Evolutionary conservation across 1,284 basidiomycete genomes (phyloP), one percentile per base, ranked within the genome.

Genomic region (Melanopsichium pennsylvanicum): DNA sequence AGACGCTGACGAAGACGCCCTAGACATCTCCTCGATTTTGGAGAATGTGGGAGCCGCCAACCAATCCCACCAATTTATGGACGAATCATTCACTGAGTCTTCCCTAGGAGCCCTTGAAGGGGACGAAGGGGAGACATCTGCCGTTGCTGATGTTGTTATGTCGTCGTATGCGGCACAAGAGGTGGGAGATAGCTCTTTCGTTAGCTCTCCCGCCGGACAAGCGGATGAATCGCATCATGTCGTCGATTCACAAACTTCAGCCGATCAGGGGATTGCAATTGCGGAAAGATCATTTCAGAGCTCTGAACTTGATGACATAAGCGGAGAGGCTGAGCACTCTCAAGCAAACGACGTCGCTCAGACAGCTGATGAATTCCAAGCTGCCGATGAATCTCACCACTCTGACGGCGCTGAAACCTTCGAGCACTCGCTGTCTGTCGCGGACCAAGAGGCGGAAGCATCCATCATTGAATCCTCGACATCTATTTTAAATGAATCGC

Each of bases 201-300:
- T 13, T 6, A 34, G 8, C 32, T 34, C 32, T 34, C 32, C 6
- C 11, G 6, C 32, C n/a, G 32, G 27, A 47, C 21, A 13, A 21
- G 52, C 39, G 32, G 44, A 56, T 25, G 40, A 43, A 10, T 43
- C 54, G 8, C 34, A 25, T 8, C 29, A 44, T 7, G 6, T 34
- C 6, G 32, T 25, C 25, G 32, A 3, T 10, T 38, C 36, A 22
- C 15, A n/a, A n/a, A n/a, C n/a, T n/a, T n/a, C n/a, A n/a, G n/a
- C n/a, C n/a, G n/a, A n/a, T n/a, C n/a, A n/a, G n/a, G n/a, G n/a
- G n/a, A n/a, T n/a, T n/a, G n/a, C n/a, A n/a, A n/a, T n/a, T n/a
- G n/a, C n/a, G n/a, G n/a, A n/a, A n/a, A n/a, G n/a, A n/a, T n/a
- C n/a, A n/a, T n/a, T n/a, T n/a, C n/a, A n/a, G n/a, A n/a, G n/a